phyloP scores from a whole-genome alignment of 495 filamentous ascomycete genomes.

The Aspergillus baeticus region DNA sequence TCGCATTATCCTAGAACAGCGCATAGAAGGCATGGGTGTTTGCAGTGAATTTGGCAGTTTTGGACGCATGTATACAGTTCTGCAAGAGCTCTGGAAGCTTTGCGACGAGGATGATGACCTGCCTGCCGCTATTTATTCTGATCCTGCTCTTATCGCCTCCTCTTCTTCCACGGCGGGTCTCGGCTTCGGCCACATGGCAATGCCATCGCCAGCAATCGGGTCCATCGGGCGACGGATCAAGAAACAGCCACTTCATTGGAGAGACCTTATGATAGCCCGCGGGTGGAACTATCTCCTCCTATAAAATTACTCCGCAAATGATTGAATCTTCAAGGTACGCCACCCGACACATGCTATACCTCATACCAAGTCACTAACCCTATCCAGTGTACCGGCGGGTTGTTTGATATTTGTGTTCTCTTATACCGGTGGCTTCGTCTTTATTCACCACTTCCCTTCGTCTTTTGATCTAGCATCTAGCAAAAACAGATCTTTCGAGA shows the following conservation, averaged over 20 bases:
- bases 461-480: no score
- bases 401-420: background rate
- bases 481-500: no score
- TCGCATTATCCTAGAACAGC: conserved; percentile 70
- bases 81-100: conserved; percentile 78
- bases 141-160: background rate
- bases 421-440: background rate
- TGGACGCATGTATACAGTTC: conserved; percentile 72
- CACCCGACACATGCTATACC: no score
- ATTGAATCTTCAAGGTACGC: background rate
- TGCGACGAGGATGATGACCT: conserved; percentile 48
- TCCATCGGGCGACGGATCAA: background rate
- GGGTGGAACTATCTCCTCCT: conserved; percentile 89
- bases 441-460: no score
- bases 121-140: background rate
- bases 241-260: conserved; percentile 68
- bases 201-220: background rate
- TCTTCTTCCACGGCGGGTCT: background rate
- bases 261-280: conserved; percentile 87
- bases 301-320: conserved; percentile 31
- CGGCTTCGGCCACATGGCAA: conserved; percentile 28
- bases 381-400: background rate
- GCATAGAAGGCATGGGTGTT: conserved; percentile 68
- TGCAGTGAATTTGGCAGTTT: conserved; percentile 79
- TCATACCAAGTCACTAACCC: background rate